Conservation (phyloP, 1,284 basidiomycete species). For the Puccinia hordei region DNA sequence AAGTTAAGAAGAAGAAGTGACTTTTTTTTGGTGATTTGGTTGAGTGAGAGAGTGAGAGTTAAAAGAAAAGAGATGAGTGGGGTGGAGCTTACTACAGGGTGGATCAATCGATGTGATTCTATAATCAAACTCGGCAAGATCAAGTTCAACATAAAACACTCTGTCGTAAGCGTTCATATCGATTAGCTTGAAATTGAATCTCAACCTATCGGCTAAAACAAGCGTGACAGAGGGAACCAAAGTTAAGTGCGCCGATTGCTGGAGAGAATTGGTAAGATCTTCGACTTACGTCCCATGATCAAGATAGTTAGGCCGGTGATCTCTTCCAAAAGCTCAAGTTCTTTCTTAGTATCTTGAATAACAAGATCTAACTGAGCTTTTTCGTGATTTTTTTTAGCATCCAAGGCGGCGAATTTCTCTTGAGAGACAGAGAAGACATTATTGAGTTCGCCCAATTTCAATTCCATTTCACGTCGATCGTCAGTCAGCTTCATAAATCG, state of each 20-base stretch:
- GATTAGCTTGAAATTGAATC: conserved; percentile 30
- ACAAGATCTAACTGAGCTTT: background rate
- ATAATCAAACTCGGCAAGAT: conserved; percentile 13
- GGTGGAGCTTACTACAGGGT: background rate
- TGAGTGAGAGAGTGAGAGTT: background rate
- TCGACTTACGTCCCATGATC: conserved; percentile 16
- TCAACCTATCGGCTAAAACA: conserved; percentile 10
- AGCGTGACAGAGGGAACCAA: background rate
- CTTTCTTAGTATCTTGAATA: conserved; percentile 17
- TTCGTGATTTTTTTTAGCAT: background rate
- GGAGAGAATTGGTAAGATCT: too few relatives aligned
- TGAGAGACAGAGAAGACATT: background rate
- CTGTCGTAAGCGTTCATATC: conserved; percentile 31
- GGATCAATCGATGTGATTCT: conserved; percentile 11
- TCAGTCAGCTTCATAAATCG: conserved; percentile 6
- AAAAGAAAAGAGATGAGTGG: background rate
- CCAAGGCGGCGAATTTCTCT: background rate
- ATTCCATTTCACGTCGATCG: conserved; percentile 27
- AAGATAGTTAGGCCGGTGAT: conserved; percentile 12
- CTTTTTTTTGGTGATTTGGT: background rate
- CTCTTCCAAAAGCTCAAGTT: background rate
- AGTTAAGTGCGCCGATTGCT: background rate
- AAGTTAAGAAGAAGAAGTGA: background rate
- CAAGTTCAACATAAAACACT: conserved; percentile 13
- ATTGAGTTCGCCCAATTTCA: conserved; percentile 30